Evolutionary conservation across 805 yeast species (phyloP), one percentile per base, ranked within the genome.

Genomic region (Zygosaccharomyces bailii): DNA sequence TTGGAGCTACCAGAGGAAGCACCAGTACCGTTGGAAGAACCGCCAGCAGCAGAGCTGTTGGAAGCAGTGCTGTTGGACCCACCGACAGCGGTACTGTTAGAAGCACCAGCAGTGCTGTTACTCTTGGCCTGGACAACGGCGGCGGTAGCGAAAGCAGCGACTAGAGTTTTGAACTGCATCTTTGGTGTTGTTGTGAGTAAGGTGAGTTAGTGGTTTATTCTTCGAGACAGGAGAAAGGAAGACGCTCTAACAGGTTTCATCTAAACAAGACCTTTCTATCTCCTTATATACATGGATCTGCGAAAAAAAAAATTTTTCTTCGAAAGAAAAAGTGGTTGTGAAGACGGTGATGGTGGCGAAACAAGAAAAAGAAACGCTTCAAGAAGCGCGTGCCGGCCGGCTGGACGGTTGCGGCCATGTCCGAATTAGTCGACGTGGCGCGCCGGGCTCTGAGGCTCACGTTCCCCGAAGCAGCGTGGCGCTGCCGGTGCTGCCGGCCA

Each of bases 81-180:
- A 48, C 65, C 59, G 57, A 55, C 65, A 48, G 77, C 63, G 46
- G 73, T 63, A 61, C 67, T 57, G 57, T 55, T 65, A 48, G 77
- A 63, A 46, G 73, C 63, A 61, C 67, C 57, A 46, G 84, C 68
- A 45, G 83, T 69, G 75, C 71, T 72, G 46, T 84, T 69, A 74
- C 71, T 72, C 53, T 79, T 79, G 59, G 87, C 86, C 61, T 78
- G 76, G 61, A 76, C 87, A 60, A 80, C 82, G 56, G 86, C 72
- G 57, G 73, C 79, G 55, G 86, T 79, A 69, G 87, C 80, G 68
- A 82, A 74, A 62, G 86, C 78, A 68, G 80, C 73, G 68, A 80
- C 69, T 66, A 82, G 72, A 68, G 78, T 69, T 65, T 77, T 74
- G 83, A 82, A 79, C 79, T 84, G 87, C 89, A 84, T 84, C 76